Evolutionary conservation across 2,329 filamentous ascomycete genomes (phyloP), one percentile per base, ranked within the genome.

Genomic region (Diaporthe sp.): DNA sequence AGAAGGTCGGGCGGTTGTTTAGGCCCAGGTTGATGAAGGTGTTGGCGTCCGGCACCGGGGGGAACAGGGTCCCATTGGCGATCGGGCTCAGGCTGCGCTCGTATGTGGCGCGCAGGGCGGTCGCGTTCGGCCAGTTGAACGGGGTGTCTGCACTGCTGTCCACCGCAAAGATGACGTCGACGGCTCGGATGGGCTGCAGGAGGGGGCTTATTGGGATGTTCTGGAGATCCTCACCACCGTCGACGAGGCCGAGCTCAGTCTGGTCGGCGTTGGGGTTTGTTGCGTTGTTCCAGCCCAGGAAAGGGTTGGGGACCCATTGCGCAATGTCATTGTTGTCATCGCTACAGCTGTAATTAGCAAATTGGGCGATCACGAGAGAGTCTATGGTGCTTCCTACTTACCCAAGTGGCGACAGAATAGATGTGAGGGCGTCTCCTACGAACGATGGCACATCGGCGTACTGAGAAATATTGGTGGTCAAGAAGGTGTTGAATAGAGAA

Each of bases 401-500:
- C 76, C 70, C 92, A 25, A 97, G 78, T 3, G 83, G 79, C 0
- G 81, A 76, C 3, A 96, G 85, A 10, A 95, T 82, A 28, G 83
- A 78, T 4, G 83, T 81, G 19, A 94, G 79, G 28, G 89, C 87
- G 7, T 86, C 79, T 70, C 88, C 86, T 51, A 95, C 83, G 46
- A 88, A 83, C 0, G 86, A 82, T 2, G 88, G 88, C 1, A 89
- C 81, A 37, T 85, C 83, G 31, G 84, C 83, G 13, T 83, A 80
- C 8, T 82, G 79, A 49, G 82, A 83, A 78, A 94, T 89, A 73
- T 96, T 86, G 15, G 91, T 84, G 4, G 95, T 87, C 25, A 98
- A 84, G 79, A 94, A 90, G 79, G 92, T 87, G 85, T 98, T 98
- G 88, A 98, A 98, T 2, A 98, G 88, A 0, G 94, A 93, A 1